A percentile compares a stretch with the other conserved stretches of the same genome.
phyloP scores from a whole-genome alignment of 768 basidiomycete genomes.

The Phylloporus arenicola region DNA sequence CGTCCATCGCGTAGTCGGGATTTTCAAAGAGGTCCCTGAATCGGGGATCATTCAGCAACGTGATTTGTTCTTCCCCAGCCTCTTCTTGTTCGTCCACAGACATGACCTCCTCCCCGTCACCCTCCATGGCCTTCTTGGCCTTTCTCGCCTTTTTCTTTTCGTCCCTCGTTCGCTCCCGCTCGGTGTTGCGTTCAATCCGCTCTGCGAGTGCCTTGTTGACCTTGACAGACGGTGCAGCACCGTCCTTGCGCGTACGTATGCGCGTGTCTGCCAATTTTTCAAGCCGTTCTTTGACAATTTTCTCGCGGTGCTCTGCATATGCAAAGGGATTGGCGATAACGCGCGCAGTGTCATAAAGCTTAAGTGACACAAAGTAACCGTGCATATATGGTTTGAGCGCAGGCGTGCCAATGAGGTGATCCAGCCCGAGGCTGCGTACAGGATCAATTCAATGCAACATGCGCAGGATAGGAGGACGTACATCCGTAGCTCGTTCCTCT shows the following conservation, averaged over 20 bases:
- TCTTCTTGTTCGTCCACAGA: conserved; percentile 24
- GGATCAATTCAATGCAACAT: not conserved
- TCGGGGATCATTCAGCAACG: conserved; percentile 76
- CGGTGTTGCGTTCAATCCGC: conserved; percentile 55
- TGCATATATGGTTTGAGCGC: conserved; percentile 99
- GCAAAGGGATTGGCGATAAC: conserved; percentile 95
- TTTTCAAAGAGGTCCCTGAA: conserved; percentile 90
- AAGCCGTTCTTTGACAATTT: conserved; percentile 80
- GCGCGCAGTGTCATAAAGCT: conserved; percentile 92
- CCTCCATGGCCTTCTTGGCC: conserved; percentile 34
- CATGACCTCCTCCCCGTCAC: conserved; percentile 33
- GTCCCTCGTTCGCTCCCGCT: conserved; percentile 50
- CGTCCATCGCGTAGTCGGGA: conserved; percentile 89
- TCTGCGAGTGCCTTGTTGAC: conserved; percentile 83
- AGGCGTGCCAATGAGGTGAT: conserved; percentile 91
- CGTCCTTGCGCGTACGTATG: conserved; percentile 75
- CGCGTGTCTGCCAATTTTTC: conserved; percentile 91
- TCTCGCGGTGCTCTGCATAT: conserved; percentile 91
- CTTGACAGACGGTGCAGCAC: conserved; percentile 22
- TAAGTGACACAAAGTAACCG: conserved; percentile 95
- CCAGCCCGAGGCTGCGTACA: conserved; percentile 72
- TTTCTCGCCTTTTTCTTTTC: conserved; percentile 49
- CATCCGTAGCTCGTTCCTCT: conserved; percentile 79
- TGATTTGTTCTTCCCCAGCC: conserved; percentile 29
- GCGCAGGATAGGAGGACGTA: conserved; percentile 37